These are phyloP conservation scores for Plantago major DNA, from an alignment of 257 asterid species.

Conservation along the genomic window DNA sequence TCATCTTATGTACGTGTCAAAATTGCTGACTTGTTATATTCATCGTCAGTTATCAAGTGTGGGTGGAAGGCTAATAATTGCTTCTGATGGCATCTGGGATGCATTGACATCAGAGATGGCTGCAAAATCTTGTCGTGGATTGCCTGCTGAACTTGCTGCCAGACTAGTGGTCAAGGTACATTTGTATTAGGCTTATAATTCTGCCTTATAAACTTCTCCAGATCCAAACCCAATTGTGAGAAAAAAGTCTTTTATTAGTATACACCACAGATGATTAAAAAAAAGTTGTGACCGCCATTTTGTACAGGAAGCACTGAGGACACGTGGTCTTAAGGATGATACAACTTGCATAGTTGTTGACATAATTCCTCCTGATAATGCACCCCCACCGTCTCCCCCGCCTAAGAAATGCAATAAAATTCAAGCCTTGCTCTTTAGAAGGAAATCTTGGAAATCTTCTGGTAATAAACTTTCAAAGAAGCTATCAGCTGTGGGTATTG, in stretches of 20 bases:
- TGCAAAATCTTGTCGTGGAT: slow-evolving; percentile 69
- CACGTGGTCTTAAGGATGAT: slow-evolving; percentile 51
- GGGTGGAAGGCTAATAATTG: slow-evolving; percentile 83
- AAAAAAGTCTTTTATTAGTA: too few relatives aligned
- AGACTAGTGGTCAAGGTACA: slow-evolving; percentile 68
- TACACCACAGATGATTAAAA: background rate
- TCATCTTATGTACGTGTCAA: background rate
- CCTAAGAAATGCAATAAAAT: slow-evolving; percentile 43
- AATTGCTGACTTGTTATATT: slow-evolving; percentile 12
- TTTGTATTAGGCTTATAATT: slow-evolving; percentile 1
- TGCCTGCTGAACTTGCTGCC: slow-evolving; percentile 79
- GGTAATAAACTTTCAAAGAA: slow-evolving; percentile 35
- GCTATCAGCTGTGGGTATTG: slow-evolving; percentile 56
- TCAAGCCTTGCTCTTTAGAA: slow-evolving; percentile 34
- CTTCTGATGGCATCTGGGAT: slow-evolving; percentile 93
- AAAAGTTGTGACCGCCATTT: background rate
- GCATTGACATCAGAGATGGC: slow-evolving; percentile 68
- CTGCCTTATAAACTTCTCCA: too few relatives aligned
- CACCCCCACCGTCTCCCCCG: slow-evolving; percentile 27
- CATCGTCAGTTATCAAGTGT: slow-evolving; percentile 47
- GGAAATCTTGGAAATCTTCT: slow-evolving; percentile 30
- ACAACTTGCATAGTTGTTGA: slow-evolving; percentile 55
- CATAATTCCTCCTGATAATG: slow-evolving; percentile 47
- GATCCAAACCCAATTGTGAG: too few relatives aligned
- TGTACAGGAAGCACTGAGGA: slow-evolving; percentile 47